A percentile compares a stretch with the other conserved stretches of the same genome.
phyloP scores from a whole-genome alignment of 2,329 filamentous ascomycete genomes.

The Venturia asperata region DNA sequence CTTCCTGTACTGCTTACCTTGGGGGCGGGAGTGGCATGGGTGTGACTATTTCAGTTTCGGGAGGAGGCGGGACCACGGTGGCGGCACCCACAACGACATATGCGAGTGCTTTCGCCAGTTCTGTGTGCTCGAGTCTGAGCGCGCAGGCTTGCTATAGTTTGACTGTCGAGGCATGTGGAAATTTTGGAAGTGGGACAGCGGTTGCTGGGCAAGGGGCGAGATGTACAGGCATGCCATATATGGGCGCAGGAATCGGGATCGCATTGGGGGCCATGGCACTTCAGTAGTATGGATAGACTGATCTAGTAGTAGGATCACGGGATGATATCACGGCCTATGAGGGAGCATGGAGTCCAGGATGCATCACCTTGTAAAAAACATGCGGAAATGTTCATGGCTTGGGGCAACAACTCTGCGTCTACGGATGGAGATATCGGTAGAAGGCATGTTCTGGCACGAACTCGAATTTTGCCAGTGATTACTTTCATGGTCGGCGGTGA shows the following conservation, averaged over 20 bases:
- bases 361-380: not conserved
- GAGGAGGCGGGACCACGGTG: conserved; percentile 18
- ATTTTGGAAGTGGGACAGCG: conserved; percentile 15
- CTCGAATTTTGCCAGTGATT: not conserved
- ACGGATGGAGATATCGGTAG: not conserved
- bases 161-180: conserved; percentile 18
- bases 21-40: conserved; percentile 16
- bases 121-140: conserved; percentile 20
- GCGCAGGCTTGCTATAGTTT: conserved; percentile 17
- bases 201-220: conserved; percentile 2
- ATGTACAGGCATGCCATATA: conserved; percentile 12
- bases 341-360: not conserved
- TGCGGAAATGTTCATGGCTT: not conserved
- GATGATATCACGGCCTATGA: not conserved
- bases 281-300: not conserved
- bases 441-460: too few relatives aligned
- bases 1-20: conserved; percentile 18
- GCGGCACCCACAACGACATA: conserved; percentile 17
- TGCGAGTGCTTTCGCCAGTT: conserved; percentile 11
- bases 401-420: not conserved
- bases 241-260: conserved; percentile 15
- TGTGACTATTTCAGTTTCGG: conserved; percentile 17
- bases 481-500: not conserved
- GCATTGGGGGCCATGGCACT: conserved; percentile 9
- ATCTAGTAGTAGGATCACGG: not conserved